Percentiles rank a stretch among this genome's conserved stretches.
Conservation (phyloP, 1,284 basidiomycete genomes). For the Ustilago loliicola region DNA sequence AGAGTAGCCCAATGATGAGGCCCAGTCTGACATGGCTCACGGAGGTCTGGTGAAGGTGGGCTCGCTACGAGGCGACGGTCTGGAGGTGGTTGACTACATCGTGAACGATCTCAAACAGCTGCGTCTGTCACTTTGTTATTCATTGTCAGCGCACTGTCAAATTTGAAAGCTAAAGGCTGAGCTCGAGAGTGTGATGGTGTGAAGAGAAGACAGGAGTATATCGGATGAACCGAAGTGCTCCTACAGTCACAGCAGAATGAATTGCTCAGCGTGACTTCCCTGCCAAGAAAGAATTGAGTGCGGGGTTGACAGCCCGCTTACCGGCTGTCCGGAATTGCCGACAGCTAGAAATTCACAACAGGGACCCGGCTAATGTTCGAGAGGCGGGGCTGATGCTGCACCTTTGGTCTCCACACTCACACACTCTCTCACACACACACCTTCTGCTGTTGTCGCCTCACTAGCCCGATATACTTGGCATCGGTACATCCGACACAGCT, state of each 20-base stretch:
- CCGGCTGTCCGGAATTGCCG: slow-evolving; percentile 36
- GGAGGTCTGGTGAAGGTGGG: not conserved
- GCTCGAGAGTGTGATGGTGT: not conserved
- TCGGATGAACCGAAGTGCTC: slow-evolving; percentile 1
- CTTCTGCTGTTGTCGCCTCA: not conserved
- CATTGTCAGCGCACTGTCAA: not conserved
- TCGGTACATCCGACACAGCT: slow-evolving; percentile 14
- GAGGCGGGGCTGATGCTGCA: not conserved
- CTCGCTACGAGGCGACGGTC: not conserved
- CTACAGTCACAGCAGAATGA: not conserved
- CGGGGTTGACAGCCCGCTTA: slow-evolving; percentile 17
- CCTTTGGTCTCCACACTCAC: not conserved
- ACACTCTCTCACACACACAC: not conserved
- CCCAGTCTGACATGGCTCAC: slow-evolving; percentile 42
- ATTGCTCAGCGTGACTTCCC: not conserved
- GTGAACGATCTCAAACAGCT: not conserved
- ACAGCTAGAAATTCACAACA: not conserved
- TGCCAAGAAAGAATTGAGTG: slow-evolving; percentile 1
- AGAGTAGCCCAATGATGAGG: slow-evolving; percentile 27
- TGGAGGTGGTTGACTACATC: not conserved
- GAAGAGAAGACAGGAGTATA: not conserved
- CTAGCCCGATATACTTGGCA: slow-evolving; percentile 2
- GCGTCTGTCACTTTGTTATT: not conserved
- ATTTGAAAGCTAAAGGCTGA: not conserved
- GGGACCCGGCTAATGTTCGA: not conserved